These are phyloP conservation scores for Fusarium sp. DNA, from an alignment of 2,329 filamentous ascomycete genomes.

Conservation along the genomic window DNA sequence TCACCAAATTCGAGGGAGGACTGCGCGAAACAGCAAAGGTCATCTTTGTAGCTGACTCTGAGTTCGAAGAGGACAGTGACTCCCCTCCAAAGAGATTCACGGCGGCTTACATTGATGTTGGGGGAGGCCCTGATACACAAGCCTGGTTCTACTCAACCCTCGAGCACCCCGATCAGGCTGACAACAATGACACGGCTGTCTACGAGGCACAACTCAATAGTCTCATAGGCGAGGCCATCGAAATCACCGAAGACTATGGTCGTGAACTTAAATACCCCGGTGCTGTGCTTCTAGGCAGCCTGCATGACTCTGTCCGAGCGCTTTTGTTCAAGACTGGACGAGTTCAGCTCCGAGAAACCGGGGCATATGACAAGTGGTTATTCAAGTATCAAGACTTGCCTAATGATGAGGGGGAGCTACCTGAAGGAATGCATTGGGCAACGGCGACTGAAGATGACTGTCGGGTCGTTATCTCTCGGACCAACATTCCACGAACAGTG, in stretches of 20 bases:
- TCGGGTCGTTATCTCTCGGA: slow-evolving; percentile 63
- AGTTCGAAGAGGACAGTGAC: neutral
- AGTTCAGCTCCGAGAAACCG: slow-evolving; percentile 44
- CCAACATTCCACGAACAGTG: slow-evolving; percentile 66
- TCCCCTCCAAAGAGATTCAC: slow-evolving; percentile 54
- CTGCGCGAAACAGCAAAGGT: slow-evolving; percentile 58
- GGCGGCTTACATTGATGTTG: slow-evolving; percentile 70
- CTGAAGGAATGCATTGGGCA: slow-evolving; percentile 66
- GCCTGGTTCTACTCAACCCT: slow-evolving; percentile 70
- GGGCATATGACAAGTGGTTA: slow-evolving; percentile 66
- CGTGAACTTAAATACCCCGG: slow-evolving; percentile 36
- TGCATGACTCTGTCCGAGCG: slow-evolving; percentile 47
- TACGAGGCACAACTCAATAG: slow-evolving; percentile 51
- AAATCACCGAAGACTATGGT: slow-evolving; percentile 43
- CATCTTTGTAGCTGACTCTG: slow-evolving; percentile 50
- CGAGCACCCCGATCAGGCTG: slow-evolving; percentile 49
- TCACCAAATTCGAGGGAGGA: slow-evolving; percentile 57
- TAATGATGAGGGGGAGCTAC: slow-evolving; percentile 47
- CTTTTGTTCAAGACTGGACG: slow-evolving; percentile 44
- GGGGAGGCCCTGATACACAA: slow-evolving; percentile 70
- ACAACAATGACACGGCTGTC: slow-evolving; percentile 12
- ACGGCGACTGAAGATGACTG: slow-evolving; percentile 63
- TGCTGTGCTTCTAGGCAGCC: slow-evolving; percentile 52
- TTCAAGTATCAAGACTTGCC: slow-evolving; percentile 62
- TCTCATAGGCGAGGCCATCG: slow-evolving; percentile 47